These are phyloP conservation scores for Moesziomyces aphidis DNA, from an alignment of 1,284 basidiomycete genomes.

Conservation along the genomic window DNA sequence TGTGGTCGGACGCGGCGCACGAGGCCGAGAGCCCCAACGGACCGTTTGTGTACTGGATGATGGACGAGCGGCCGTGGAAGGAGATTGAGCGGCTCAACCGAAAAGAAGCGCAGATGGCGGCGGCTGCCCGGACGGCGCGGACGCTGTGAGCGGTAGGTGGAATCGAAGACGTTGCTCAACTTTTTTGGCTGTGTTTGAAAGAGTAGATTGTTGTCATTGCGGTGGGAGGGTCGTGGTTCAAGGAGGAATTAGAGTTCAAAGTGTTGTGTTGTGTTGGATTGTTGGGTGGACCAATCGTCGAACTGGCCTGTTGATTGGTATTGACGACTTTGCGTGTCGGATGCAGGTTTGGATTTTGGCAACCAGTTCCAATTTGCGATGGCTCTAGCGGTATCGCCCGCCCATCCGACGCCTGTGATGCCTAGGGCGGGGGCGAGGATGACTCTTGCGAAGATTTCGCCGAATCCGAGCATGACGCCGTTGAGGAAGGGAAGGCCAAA, in stretches of 20 bases:
- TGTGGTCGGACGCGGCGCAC: conserved; percentile 48
- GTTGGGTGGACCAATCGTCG: background rate
- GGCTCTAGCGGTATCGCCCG: conserved; percentile 35
- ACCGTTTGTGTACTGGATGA: conserved; percentile 49
- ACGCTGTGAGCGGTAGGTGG: too few relatives aligned
- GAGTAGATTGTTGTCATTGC: too few relatives aligned
- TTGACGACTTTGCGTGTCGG: too few relatives aligned
- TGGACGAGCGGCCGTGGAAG: conserved; percentile 48
- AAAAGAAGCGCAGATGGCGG: too few relatives aligned
- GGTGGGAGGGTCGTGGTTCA: too few relatives aligned
- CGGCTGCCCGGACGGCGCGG: too few relatives aligned
- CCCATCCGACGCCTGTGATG: conserved; percentile 41
- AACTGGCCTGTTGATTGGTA: too few relatives aligned
- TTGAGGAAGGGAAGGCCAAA: conserved; percentile 93
- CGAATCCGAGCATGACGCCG: conserved; percentile 97
- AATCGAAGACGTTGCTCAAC: too few relatives aligned
- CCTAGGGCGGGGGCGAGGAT: conserved; percentile 72
- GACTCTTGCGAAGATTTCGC: conserved; percentile 94
- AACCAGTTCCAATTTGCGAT: conserved; percentile 34
- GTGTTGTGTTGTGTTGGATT: background rate
- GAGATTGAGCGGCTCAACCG: conserved; percentile 22
- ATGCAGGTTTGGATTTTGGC: too few relatives aligned
- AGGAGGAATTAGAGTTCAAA: too few relatives aligned
- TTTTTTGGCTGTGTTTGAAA: too few relatives aligned
- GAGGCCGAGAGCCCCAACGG: conserved; percentile 45